phyloP scores from a whole-genome alignment of 257 asterid species.

The Lithospermum erythrorhizon region DNA sequence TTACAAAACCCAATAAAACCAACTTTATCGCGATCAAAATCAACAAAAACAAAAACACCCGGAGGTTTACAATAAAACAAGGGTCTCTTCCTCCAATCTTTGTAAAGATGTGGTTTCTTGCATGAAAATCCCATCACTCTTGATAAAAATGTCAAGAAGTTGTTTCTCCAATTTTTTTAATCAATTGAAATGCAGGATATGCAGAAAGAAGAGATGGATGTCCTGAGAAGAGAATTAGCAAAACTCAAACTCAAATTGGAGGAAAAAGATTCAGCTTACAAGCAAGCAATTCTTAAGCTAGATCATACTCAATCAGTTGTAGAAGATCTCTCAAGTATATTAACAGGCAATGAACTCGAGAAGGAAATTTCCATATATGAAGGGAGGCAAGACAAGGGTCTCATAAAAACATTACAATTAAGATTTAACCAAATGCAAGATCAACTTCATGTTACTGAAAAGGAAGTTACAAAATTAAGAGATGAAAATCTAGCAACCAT shows the following conservation, averaged over 20 bases:
- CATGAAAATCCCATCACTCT: not conserved
- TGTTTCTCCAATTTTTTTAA: not conserved
- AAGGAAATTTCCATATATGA: constrained; percentile 31
- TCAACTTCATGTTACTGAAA: constrained; percentile 19
- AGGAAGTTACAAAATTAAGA: constrained; percentile 17
- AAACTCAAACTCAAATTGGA: constrained; percentile 32
- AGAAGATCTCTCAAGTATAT: constrained; percentile 30
- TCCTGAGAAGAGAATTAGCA: constrained; percentile 35
- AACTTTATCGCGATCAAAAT: too few relatives aligned
- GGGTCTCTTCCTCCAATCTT: too few relatives aligned
- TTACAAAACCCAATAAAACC: too few relatives aligned
- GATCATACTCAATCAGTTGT: constrained; percentile 37
- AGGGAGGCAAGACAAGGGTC: constrained; percentile 16
- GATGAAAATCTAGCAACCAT: constrained; percentile 22
- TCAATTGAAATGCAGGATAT: constrained; percentile 13
- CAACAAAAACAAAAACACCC: too few relatives aligned
- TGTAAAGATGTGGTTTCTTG: too few relatives aligned
- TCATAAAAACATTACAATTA: constrained; percentile 30
- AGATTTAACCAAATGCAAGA: constrained; percentile 15
- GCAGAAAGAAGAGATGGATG: constrained; percentile 23
- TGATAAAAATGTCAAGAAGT: too few relatives aligned
- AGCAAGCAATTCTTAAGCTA: constrained; percentile 34
- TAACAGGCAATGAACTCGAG: constrained; percentile 34
- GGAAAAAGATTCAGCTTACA: constrained; percentile 44
- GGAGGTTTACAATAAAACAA: too few relatives aligned